Evolutionary conservation across 306 rosid genomes (phyloP).

Genomic region (Geum urbanum): DNA sequence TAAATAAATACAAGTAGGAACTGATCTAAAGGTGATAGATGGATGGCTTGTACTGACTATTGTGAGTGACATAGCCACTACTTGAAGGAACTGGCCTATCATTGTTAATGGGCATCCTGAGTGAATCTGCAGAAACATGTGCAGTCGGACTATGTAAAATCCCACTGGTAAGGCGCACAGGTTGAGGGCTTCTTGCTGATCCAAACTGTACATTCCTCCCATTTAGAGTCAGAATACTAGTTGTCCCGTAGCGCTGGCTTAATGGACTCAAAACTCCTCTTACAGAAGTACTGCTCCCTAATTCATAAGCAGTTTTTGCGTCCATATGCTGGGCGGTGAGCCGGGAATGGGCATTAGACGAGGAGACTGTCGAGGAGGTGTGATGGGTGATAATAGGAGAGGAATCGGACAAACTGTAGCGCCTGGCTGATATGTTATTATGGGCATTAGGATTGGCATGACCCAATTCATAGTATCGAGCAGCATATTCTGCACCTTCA

Average conservation of each 20-base stretch:
- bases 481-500: constrained; percentile 28
- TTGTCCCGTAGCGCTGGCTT: constrained; percentile 13
- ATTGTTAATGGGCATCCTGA: constrained; percentile 8
- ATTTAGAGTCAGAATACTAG: constrained; percentile 9
- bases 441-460: background rate
- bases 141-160: constrained; percentile 14
- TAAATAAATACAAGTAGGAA: background rate
- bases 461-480: constrained; percentile 13
- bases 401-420: constrained; percentile 14
- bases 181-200: constrained; percentile 12
- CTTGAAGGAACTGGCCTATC: constrained; percentile 18
- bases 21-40: constrained; percentile 27
- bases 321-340: constrained; percentile 10
- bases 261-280: constrained; percentile 2
- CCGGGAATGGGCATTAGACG: constrained; percentile 1
- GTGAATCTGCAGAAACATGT: constrained; percentile 12
- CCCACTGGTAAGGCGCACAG: background rate
- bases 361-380: constrained; percentile 5
- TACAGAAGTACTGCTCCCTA: background rate
- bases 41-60: constrained; percentile 8
- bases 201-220: constrained; percentile 26
- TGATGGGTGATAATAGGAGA: constrained; percentile 14
- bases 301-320: constrained; percentile 10
- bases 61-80: constrained; percentile 18
- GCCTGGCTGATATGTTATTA: constrained; percentile 10